Evolutionary conservation across 2,329 filamentous ascomycete species (phyloP).

Genomic region (Monosporascus sp.): DNA sequence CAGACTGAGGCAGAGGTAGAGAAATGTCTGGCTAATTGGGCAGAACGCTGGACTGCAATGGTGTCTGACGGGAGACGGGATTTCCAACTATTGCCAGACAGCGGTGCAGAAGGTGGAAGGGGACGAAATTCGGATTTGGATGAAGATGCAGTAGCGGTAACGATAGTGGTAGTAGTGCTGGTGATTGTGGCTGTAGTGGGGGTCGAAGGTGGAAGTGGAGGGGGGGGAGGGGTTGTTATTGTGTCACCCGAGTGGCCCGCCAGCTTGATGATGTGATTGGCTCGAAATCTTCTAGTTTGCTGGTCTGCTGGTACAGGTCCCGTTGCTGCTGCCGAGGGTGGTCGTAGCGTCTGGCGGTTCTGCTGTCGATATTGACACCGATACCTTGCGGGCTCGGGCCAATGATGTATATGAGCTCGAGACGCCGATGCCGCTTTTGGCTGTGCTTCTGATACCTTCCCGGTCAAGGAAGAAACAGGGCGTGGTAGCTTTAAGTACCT

Average conservation of each 20-base stretch:
- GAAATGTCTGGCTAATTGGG: slow-evolving; percentile 52
- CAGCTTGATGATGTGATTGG: slow-evolving; percentile 27
- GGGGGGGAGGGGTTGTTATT: slow-evolving; percentile 26
- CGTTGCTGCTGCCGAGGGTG: too few species aligned
- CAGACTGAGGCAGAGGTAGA: slow-evolving; percentile 31
- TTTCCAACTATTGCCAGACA: slow-evolving; percentile 7
- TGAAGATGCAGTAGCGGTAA: slow-evolving; percentile 1
- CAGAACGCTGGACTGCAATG: slow-evolving; percentile 46
- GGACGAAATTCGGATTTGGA: slow-evolving; percentile 12
- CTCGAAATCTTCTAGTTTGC: neutral
- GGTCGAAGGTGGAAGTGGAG: slow-evolving; percentile 19
- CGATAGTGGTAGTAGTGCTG: neutral
- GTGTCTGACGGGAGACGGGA: slow-evolving; percentile 19
- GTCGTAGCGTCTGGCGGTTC: too few species aligned
- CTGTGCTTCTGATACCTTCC: neutral
- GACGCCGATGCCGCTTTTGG: neutral
- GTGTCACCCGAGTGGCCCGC: slow-evolving; percentile 20
- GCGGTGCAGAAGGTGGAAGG: slow-evolving; percentile 8
- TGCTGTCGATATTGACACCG: too few species aligned
- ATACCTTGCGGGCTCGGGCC: neutral
- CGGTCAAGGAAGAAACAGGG: neutral
- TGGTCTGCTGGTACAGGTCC: neutral
- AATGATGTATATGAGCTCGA: neutral
- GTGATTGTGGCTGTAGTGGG: neutral
- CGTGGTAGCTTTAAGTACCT: neutral